Percentiles rank a stretch among this genome's conserved stretches.
Evolutionary conservation across 2,329 filamentous ascomycete species (phyloP).

Genomic region (Fusarium armeniacum): DNA sequence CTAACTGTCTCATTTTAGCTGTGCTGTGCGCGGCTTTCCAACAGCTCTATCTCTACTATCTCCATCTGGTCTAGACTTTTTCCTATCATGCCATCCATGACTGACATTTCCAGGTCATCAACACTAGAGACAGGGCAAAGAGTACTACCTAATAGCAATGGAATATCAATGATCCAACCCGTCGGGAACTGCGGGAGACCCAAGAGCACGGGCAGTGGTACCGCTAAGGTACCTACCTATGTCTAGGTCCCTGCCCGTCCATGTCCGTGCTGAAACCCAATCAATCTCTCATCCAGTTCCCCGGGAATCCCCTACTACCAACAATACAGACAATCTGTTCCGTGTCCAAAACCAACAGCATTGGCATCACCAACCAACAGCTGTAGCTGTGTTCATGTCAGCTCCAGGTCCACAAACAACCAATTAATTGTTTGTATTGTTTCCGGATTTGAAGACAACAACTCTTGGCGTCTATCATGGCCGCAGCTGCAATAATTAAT

Average conservation of each 20-base stretch:
- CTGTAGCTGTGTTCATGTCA: background rate
- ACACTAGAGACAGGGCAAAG: background rate
- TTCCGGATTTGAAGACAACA: background rate
- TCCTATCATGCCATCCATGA: background rate
- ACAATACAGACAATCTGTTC: background rate
- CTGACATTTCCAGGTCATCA: background rate
- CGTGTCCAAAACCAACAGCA: background rate
- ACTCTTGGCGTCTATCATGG: constrained; percentile 21
- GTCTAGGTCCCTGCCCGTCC: background rate
- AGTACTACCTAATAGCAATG: background rate
- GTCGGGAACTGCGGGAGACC: background rate
- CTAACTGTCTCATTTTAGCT: background rate
- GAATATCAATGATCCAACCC: constrained; percentile 29
- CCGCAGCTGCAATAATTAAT: background rate
- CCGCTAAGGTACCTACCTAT: background rate
- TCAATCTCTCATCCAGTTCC: constrained; percentile 4
- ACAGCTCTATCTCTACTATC: background rate
- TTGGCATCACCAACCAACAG: background rate
- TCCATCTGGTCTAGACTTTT: background rate
- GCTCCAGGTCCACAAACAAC: background rate
- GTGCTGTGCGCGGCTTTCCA: background rate
- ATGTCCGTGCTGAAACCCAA: constrained; percentile 6
- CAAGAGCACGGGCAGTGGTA: background rate
- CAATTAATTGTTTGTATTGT: background rate
- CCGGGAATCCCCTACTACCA: background rate